Evolutionary conservation across 345 rosid genomes (phyloP), one percentile per base, ranked within the genome.

Genomic region (Diplotaxis tenuifolia): DNA sequence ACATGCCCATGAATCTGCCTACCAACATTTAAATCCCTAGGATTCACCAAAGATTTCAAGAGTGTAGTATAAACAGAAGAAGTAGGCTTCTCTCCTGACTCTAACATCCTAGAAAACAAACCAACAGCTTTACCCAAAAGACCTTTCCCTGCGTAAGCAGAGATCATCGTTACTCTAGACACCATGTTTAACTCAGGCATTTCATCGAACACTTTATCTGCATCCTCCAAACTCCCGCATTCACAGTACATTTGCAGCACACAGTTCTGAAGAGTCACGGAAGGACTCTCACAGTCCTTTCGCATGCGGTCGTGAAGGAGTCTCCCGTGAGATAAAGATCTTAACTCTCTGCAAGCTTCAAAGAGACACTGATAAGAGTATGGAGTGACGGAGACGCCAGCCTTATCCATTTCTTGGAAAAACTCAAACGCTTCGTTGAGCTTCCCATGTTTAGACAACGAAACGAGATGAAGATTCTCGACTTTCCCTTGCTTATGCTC

Each of bases 401-500:
- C 86, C 25, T 80, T 76, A 56, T 84, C 84, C 85, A 87, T 80
- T 72, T 78, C 79, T 67, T 70, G 36, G 75, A 86, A 84, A 79
- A 87, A 84, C 67, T 77, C 83, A 40, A 70, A 82, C n/a, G 90
- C 92, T 69, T 86, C 91, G 54, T 80, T 79, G 75, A 88, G 86
- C 76, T 85, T 88, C 50, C 82, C 80, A 49, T 81, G 83, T 52
- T 82, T 86, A 27, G 89, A 85, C 34, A 88, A 77, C 20, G 90
- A 84, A 52, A 84, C 70, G 70, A 90, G 62, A 69, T 82, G 87
- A 1, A 85, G 54, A 81, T 83, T 85, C 84, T 90, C 93, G 0
- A 83, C 85, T 27, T 78, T 82, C 21, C 84, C 84, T 25, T 78
- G 80, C 72, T 66, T 58, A 23, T 55, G 82, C 7, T 67, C 73